These are phyloP conservation scores for Penicillium sp. DNA, from an alignment of 2,329 filamentous ascomycete species.

Conservation along the genomic window DNA sequence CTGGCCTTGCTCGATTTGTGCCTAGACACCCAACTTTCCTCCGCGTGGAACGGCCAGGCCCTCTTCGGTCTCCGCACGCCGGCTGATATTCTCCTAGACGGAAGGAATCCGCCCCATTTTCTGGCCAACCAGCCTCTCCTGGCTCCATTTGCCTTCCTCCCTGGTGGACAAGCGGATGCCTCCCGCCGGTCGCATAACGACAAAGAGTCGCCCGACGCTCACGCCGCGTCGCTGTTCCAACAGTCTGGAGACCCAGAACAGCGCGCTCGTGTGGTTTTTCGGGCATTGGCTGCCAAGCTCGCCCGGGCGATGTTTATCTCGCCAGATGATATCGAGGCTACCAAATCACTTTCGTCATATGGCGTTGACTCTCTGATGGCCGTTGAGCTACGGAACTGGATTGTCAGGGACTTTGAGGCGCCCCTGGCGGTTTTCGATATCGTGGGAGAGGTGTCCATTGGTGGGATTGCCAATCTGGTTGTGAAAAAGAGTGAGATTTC, in stretches of 20 bases:
- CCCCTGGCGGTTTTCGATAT: too few relatives aligned
- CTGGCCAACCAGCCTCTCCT: neutral
- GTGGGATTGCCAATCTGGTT: too few relatives aligned
- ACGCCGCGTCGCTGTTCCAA: neutral
- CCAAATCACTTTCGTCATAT: neutral
- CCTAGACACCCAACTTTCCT: neutral
- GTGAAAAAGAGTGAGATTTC: too few relatives aligned
- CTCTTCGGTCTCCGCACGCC: conserved; percentile 21
- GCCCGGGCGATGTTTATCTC: conserved; percentile 37
- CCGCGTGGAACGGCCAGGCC: neutral
- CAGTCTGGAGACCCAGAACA: neutral
- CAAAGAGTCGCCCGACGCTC: too few relatives aligned
- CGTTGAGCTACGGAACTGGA: conserved; percentile 15
- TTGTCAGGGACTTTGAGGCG: too few relatives aligned
- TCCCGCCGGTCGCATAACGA: too few relatives aligned
- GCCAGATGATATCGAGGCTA: neutral
- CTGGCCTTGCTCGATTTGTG: conserved; percentile 27
- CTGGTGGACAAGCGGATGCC: neutral
- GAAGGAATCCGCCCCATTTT: neutral
- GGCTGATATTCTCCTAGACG: neutral
- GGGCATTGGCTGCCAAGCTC: neutral
- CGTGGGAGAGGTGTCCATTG: too few relatives aligned
- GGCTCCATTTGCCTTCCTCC: neutral
- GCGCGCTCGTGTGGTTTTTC: neutral
- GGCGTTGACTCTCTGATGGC: conserved; percentile 9